Evolutionary conservation across 1,284 basidiomycete species (phyloP).

Genomic region (Apiotrichum sp.): DNA sequence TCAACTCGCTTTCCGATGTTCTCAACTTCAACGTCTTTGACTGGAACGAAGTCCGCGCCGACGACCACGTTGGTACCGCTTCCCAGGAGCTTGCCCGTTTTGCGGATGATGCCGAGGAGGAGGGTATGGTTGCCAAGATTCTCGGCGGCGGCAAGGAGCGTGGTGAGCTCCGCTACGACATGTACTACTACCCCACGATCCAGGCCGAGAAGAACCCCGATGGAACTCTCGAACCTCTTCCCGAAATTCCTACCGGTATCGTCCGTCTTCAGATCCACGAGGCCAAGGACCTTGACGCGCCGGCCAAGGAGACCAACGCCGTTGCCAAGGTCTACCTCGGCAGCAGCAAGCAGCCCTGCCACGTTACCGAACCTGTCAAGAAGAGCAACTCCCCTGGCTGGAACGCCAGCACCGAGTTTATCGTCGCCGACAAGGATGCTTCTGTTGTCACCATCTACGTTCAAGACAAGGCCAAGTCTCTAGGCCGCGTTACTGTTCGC

Average conservation of each 20-base stretch:
- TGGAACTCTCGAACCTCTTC: slow-evolving; percentile 61
- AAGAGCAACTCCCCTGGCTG: slow-evolving; percentile 79
- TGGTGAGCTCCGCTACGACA: slow-evolving; percentile 74
- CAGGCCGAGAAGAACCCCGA: slow-evolving; percentile 61
- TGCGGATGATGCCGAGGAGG: slow-evolving; percentile 74
- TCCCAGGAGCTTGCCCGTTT: slow-evolving; percentile 72
- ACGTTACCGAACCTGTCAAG: slow-evolving; percentile 65
- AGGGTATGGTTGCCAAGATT: slow-evolving; percentile 64
- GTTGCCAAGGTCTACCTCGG: slow-evolving; percentile 68
- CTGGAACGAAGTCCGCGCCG: slow-evolving; percentile 83
- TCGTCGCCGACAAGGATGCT: slow-evolving; percentile 73
- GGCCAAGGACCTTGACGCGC: slow-evolving; percentile 85
- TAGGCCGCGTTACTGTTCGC: slow-evolving; percentile 73
- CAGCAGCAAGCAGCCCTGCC: slow-evolving; percentile 51
- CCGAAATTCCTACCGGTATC: slow-evolving; percentile 80
- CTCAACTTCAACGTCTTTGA: slow-evolving; percentile 74
- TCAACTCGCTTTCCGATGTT: slow-evolving; percentile 77
- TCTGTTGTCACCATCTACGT: slow-evolving; percentile 71
- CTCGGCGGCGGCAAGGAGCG: slow-evolving; percentile 82
- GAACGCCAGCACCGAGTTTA: slow-evolving; percentile 85
- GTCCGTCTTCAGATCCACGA: slow-evolving; percentile 88
- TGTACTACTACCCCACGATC: slow-evolving; percentile 78
- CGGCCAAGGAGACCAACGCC: slow-evolving; percentile 63
- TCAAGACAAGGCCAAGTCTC: slow-evolving; percentile 63
- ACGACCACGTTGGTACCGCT: slow-evolving; percentile 70